phyloP scores from a whole-genome alignment of 2,329 filamentous ascomycete genomes.

The Hirsutella rhossiliensis region DNA sequence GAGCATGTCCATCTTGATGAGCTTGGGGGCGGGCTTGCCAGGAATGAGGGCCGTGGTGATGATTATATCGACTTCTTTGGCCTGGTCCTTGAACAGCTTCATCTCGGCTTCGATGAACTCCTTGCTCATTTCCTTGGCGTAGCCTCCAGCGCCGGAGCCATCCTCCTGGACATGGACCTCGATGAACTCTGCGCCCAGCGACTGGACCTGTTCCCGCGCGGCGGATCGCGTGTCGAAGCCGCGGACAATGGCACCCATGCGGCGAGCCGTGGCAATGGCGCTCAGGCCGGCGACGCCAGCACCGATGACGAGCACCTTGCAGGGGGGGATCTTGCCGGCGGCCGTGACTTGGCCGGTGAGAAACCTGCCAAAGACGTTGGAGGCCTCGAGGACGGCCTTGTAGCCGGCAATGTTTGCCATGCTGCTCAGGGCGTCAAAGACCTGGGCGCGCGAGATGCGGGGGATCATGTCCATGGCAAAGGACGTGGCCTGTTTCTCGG shows the following conservation, averaged over 20 bases:
- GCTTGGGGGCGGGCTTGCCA: constrained; percentile 67
- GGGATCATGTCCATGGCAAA: constrained; percentile 94
- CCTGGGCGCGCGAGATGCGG: constrained; percentile 76
- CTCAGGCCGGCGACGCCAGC: constrained; percentile 81
- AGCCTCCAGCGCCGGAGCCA: constrained; percentile 72
- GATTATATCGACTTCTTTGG: constrained; percentile 80
- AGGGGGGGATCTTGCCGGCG: constrained; percentile 80
- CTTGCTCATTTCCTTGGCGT: constrained; percentile 89
- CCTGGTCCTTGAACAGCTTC: constrained; percentile 83
- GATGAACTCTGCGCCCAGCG: constrained; percentile 78
- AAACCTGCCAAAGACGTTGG: constrained; percentile 80
- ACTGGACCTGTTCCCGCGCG: constrained; percentile 80
- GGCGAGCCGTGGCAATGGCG: constrained; percentile 75
- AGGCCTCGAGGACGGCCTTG: constrained; percentile 81
- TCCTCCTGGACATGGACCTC: constrained; percentile 80
- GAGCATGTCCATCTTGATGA: constrained; percentile 72
- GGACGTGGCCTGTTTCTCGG: constrained; percentile 56
- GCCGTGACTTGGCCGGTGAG: constrained; percentile 83
- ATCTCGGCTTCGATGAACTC: constrained; percentile 89
- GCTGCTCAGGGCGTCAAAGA: constrained; percentile 78
- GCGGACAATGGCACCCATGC: constrained; percentile 79
- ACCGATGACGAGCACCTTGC: constrained; percentile 82
- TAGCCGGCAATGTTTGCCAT: constrained; percentile 95
- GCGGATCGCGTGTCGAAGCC: constrained; percentile 88
- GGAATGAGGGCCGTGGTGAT: constrained; percentile 89